Evolutionary conservation across 176 grass and related monocot genomes (phyloP), one percentile per base, ranked within the genome.

Genomic region (Eragrostis nindensis): DNA sequence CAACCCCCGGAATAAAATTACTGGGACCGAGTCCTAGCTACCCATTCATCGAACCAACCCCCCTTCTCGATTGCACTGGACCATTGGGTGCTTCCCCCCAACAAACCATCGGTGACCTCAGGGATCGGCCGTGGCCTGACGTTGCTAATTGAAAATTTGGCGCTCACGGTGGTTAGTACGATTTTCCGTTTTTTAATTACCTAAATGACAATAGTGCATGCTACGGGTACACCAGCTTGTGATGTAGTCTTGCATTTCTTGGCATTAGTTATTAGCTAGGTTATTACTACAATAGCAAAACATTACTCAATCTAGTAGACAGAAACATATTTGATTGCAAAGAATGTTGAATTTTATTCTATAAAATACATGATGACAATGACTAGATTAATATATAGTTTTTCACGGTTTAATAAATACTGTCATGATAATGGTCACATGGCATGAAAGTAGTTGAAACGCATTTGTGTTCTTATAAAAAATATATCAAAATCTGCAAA

Each of bases 71-170:
- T 14, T 26, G 46, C 79, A 71, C 65, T 39, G 44, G 53, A 70
- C 45, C 60, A 65, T 68, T 40, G 77, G 64, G 76, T 89, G 56
- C 64, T 76, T 12, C 16, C 57, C 5, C 65, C 22, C 48, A 66
- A 55, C 76, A 38, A 70, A 86, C 21, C 66, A 75, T 42, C 16
- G 38, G 66, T 66, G 71, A 66, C 72, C 57, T 77, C 57, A 63
- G 11, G 15, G 71, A 66, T 85, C 56, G 70, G 54, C 44, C 82
- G 74, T 41, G 17, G 14, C 40, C 40, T 81, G 77, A 85, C 77
- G 87, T 77, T 8, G 19, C 74, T 67, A 74, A 68, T 60, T 68
- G 62, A 53, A 46, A 14, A 40, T 80, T 62, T 44, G 52, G 22
- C 44, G 56, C 47, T 25, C 13, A 11, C 60, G 14, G 54, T 21